phyloP scores from a whole-genome alignment of 169 alveolate species.

The Plasmodium malariae region DNA sequence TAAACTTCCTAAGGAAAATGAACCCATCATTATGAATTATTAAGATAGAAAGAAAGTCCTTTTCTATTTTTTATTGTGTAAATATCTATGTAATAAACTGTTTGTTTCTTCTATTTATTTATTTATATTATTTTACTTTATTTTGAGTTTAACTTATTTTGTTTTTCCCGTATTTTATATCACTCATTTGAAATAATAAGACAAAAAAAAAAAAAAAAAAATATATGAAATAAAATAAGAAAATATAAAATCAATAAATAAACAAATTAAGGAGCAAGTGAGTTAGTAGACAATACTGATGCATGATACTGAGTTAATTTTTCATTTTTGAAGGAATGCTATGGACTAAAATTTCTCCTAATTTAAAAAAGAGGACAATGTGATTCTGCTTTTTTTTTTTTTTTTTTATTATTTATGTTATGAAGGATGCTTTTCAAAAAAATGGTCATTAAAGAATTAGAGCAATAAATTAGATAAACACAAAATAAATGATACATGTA shows the following conservation, averaged over 20 bases:
- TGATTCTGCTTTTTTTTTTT: constrained; percentile 19
- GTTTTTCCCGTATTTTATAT: no score
- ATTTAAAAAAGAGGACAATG: constrained; percentile 4
- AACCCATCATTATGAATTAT: no score
- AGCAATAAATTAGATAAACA: background rate
- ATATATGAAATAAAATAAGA: background rate
- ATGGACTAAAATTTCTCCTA: background rate
- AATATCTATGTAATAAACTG: no score
- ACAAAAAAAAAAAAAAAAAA: constrained; percentile 11
- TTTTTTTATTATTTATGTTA: constrained; percentile 16
- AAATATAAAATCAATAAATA: background rate
- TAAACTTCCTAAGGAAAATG: no score
- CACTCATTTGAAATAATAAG: background rate
- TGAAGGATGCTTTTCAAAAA: constrained; percentile 3
- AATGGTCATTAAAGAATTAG: constrained; percentile 4
- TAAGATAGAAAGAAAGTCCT: no score
- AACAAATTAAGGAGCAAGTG: background rate
- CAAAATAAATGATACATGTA: background rate
- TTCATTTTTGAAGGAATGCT: background rate
- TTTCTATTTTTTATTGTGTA: no score
- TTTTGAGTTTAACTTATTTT: no score
- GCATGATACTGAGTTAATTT: background rate
- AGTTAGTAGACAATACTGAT: background rate
- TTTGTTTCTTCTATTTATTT: no score
- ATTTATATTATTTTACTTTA: no score